Conservation (phyloP, 2,329 filamentous ascomycete species). For the Beauveria bassiana region DNA sequence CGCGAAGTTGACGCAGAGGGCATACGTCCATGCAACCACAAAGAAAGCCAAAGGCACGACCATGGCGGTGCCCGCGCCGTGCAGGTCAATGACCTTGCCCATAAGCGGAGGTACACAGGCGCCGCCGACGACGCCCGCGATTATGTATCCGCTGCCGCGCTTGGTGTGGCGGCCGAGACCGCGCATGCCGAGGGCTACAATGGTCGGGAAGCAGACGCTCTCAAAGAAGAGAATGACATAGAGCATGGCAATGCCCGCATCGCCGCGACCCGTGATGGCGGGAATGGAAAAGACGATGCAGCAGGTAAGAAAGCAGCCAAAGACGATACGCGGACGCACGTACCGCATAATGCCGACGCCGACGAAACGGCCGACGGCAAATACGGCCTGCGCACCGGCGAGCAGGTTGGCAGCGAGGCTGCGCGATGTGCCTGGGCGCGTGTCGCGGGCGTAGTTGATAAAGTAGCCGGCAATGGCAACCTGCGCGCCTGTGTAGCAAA, state of each 20-base stretch:
- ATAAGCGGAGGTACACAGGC: constrained; percentile 66
- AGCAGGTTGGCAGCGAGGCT: constrained; percentile 57
- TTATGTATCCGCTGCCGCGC: constrained; percentile 61
- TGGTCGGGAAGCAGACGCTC: constrained; percentile 73
- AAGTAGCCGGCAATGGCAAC: constrained; percentile 60
- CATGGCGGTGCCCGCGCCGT: constrained; percentile 56
- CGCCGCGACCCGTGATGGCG: constrained; percentile 38
- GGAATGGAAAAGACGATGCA: constrained; percentile 56
- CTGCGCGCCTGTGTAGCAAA: constrained; percentile 71
- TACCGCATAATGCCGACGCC: constrained; percentile 61
- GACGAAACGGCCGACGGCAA: constrained; percentile 64
- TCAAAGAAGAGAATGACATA: constrained; percentile 71
- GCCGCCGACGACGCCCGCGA: constrained; percentile 64
- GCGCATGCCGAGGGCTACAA: constrained; percentile 69
- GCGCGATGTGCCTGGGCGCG: constrained; percentile 41
- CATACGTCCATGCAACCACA: constrained; percentile 47
- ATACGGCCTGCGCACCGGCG: constrained; percentile 65
- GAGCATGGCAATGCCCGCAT: constrained; percentile 51
- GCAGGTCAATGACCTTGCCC: constrained; percentile 57
- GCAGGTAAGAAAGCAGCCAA: constrained; percentile 55
- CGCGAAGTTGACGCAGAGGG: constrained; percentile 57
- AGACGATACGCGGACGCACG: constrained; percentile 57
- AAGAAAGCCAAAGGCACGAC: constrained; percentile 57
- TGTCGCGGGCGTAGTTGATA: constrained; percentile 64
- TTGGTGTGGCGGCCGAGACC: constrained; percentile 71